Evolutionary conservation across 495 filamentous ascomycete species (phyloP), one percentile per base, ranked within the genome.

Genomic region (Xylaria scruposa): DNA sequence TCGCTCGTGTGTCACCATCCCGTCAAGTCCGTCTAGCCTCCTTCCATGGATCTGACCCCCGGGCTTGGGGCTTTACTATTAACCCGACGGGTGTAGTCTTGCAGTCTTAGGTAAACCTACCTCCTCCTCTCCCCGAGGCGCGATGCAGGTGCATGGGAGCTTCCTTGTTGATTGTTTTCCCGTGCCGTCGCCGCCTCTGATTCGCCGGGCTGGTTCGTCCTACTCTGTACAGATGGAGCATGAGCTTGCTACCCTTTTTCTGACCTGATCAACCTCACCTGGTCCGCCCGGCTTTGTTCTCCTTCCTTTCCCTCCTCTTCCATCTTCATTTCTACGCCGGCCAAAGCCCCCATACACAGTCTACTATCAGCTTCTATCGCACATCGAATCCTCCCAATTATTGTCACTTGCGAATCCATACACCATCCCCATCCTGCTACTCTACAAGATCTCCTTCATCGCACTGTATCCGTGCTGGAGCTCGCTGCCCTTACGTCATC

Each of bases 401-500:
- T 38, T 42, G 24, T 60, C 58, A 36, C 47, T 66, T 75, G 66
- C 58, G 40, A 42, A 72, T 67, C 60, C 60, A 62, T 56, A 63
- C n/a, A 61, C 44, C 38, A 31, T 62, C 51, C 51, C 58, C 15
- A 24, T 44, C 56, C 64, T 53, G 53, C 46, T 64, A 15, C 31
- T 44, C 15, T 10, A 29, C 40, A 59, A 31, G 21, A 38, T 33
- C 29, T 12, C 26, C 12, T 40, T 42, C 40, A 60, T 71, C 70
- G 70, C 70, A 71, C 70, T 71, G 70, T 71, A 66, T 66, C 40
- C 63, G 38, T 59, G 49, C 72, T 68, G 38, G 26, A 59, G 33
- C 60, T 67, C 51, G 56, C 33, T 72, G 31, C 68, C 69, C 77
- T 79, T 83, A 85, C 83, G 84, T 83, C 83, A 85, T 85, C 77